Evolutionary conservation across 228 moss, liverwort and hornwort species (phyloP).

Genomic region (Sphagnum magellanicum): DNA sequence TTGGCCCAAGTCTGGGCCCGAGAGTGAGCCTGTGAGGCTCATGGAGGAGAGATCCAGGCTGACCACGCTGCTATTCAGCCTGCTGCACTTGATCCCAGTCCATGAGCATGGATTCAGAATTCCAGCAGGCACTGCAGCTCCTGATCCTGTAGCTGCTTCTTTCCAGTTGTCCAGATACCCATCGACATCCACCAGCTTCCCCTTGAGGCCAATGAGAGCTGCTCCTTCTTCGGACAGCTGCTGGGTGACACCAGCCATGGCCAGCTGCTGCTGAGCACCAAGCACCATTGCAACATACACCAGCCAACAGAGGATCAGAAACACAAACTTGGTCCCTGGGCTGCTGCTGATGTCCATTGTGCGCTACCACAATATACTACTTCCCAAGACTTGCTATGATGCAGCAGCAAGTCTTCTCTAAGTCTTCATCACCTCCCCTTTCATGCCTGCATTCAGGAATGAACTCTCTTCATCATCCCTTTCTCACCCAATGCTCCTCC

Average conservation of each 20-base stretch:
- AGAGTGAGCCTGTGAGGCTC: slow-evolving; percentile 54
- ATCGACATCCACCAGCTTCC: slow-evolving; percentile 29
- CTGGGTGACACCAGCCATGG: slow-evolving; percentile 3
- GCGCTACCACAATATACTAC: too few relatives aligned
- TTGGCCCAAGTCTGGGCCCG: slow-evolving; percentile 33
- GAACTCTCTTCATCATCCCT: too few relatives aligned
- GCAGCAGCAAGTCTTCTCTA: too few relatives aligned
- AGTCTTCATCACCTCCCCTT: too few relatives aligned
- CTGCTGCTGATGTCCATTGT: too few relatives aligned
- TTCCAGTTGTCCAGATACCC: slow-evolving; percentile 50
- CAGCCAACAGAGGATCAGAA: too few relatives aligned
- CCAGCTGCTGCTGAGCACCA: not conserved
- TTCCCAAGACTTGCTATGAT: too few relatives aligned
- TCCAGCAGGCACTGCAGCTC: not conserved
- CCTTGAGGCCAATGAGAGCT: slow-evolving; percentile 54
- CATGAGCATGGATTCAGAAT: slow-evolving; percentile 47
- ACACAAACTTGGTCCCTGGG: too few relatives aligned
- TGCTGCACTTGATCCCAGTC: slow-evolving; percentile 53
- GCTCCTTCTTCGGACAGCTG: slow-evolving; percentile 41
- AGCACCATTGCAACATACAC: too few relatives aligned
- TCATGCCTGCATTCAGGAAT: too few relatives aligned
- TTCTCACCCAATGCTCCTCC: too few relatives aligned
- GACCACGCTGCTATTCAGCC: slow-evolving; percentile 27
- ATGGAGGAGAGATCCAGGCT: slow-evolving; percentile 43
- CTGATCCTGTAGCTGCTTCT: slow-evolving; percentile 3